Evolutionary conservation across 148 eudicot species (phyloP), one percentile per base, ranked within the genome.

Genomic region (Fagopyrum tataricum): DNA sequence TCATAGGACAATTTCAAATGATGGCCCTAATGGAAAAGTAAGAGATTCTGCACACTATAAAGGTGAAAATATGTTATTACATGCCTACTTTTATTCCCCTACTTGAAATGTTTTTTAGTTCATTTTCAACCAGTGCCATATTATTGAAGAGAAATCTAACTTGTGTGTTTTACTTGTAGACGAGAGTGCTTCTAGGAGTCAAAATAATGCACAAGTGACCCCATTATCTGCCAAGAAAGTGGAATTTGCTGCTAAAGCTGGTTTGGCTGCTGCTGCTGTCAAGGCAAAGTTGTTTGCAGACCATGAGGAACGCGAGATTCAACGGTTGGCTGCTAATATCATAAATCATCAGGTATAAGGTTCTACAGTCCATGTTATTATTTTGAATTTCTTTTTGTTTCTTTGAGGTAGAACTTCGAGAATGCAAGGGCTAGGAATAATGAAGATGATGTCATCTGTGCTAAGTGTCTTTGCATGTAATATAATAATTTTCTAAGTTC

Each of bases 281-380:
- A 94, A 94, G 81, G 93, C 97, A 73, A 94, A 94, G 76, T 78
- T 94, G 55, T 94, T 91, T 81, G 95, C 98, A 73, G 98, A 94
- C 72, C 98, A 94, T 62, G 98, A 94, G 86, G 98, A 94, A 69
- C 90, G 98, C 44, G 98, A 94, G 86, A 89, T 94, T 78, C 98
- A 94, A 76, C 81, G 98, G 74, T 79, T 94, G 43, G 86, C 98
- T 84, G 98, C 98, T 74, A 89, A 87, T 85, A 91, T 94, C 59
- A 81, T 93, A 73, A 93, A 93, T 79, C 95, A 93, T 82, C 98
- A 93, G 98, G 98, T 94, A 82, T 64, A 2, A 37, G 44, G 43
- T 64, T 39, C 44, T 31, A 14, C 14, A 4, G 31, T 37, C 17
- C 43, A 64, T 37, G 7, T 64, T 0, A 13, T 31, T 18, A 13